Evolutionary conservation across 2,329 filamentous ascomycete species (phyloP).

Genomic region (Colletotrichum chrysophilum): DNA sequence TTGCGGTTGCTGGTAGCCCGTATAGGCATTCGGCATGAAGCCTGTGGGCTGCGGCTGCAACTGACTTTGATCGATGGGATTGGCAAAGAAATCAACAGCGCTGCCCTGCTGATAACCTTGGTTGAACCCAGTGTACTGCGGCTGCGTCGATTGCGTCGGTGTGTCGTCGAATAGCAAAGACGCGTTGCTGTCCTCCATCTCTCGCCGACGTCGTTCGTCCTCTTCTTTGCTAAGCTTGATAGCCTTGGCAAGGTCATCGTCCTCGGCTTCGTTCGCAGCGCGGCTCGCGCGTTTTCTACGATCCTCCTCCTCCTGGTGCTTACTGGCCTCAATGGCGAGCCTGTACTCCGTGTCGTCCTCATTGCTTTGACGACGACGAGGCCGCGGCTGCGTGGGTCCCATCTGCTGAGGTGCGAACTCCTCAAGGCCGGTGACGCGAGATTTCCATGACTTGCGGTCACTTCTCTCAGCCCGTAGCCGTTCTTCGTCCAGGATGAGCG

Average conservation of each 20-base stretch:
- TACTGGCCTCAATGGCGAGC: slow-evolving; percentile 92
- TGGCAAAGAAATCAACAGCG: slow-evolving; percentile 96
- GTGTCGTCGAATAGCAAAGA: slow-evolving; percentile 88
- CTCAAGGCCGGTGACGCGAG: slow-evolving; percentile 90
- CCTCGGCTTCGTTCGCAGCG: slow-evolving; percentile 58
- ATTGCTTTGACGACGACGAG: slow-evolving; percentile 53
- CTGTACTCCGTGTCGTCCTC: slow-evolving; percentile 91
- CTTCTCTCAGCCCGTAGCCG: slow-evolving; percentile 86
- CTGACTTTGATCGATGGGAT: slow-evolving; percentile 82
- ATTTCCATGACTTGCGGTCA: slow-evolving; percentile 96
- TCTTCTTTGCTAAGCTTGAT: slow-evolving; percentile 95
- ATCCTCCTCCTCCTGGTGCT: slow-evolving; percentile 93
- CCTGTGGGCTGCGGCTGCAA: slow-evolving; percentile 82
- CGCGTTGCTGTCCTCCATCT: slow-evolving; percentile 86
- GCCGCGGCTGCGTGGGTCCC: slow-evolving; percentile 37
- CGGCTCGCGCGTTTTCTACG: slow-evolving; percentile 72
- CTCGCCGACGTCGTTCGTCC: slow-evolving; percentile 85
- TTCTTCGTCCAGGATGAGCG: slow-evolving; percentile 92
- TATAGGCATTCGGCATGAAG: slow-evolving; percentile 64
- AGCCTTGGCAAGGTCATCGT: slow-evolving; percentile 92
- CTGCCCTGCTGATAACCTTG: slow-evolving; percentile 97
- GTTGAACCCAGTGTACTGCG: slow-evolving; percentile 88
- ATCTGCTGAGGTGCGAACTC: slow-evolving; percentile 66
- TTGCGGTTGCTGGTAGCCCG: slow-evolving; percentile 47
- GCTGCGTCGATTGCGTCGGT: slow-evolving; percentile 55